Evolutionary conservation across 2,329 filamentous ascomycete genomes (phyloP).

Genomic region (Colletotrichum sp.): DNA sequence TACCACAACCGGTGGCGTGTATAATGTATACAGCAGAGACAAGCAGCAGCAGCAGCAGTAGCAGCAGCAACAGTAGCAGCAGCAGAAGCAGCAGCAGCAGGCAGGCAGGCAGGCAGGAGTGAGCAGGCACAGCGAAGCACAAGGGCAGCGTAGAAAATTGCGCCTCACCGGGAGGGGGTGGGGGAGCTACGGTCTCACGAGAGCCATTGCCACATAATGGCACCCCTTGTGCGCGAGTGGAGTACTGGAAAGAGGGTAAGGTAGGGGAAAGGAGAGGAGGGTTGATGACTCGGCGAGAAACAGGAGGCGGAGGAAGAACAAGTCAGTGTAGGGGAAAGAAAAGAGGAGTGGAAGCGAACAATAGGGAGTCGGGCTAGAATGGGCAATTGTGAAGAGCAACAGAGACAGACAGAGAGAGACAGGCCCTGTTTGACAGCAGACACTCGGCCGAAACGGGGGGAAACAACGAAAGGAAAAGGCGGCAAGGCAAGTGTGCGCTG

Average conservation of each 20-base stretch:
- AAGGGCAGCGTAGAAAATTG: slow-evolving; percentile 25
- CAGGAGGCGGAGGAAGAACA: slow-evolving; percentile 13
- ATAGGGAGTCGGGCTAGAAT: slow-evolving; percentile 22
- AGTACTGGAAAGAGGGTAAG: slow-evolving; percentile 18
- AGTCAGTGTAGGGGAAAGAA: slow-evolving; percentile 5
- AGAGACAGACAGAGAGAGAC: slow-evolving; percentile 6
- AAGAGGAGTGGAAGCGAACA: slow-evolving; percentile 13
- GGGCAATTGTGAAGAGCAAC: slow-evolving; percentile 13
- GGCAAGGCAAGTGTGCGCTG: slow-evolving; percentile 10
- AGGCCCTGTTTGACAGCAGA: slow-evolving; percentile 16
- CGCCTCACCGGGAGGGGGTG: slow-evolving; percentile 26
- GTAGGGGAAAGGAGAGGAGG: slow-evolving; percentile 19
- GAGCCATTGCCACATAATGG: slow-evolving; percentile 33
- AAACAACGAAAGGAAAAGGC: slow-evolving; percentile 18
- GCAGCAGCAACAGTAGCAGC: neutral
- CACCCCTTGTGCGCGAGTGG: slow-evolving; percentile 24
- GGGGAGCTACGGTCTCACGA: slow-evolving; percentile 32
- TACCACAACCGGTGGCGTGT: slow-evolving; percentile 40
- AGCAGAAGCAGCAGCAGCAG: neutral
- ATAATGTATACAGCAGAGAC: slow-evolving; percentile 36
- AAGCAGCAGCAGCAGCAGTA: slow-evolving; percentile 9
- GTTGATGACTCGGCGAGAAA: slow-evolving; percentile 18
- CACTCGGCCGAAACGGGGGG: slow-evolving; percentile 16
- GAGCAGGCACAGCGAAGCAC: slow-evolving; percentile 24
- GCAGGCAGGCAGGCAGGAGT: slow-evolving; percentile 13